Conservation (phyloP, 2,329 filamentous ascomycete genomes). For the Samsoniella hepiali region DNA sequence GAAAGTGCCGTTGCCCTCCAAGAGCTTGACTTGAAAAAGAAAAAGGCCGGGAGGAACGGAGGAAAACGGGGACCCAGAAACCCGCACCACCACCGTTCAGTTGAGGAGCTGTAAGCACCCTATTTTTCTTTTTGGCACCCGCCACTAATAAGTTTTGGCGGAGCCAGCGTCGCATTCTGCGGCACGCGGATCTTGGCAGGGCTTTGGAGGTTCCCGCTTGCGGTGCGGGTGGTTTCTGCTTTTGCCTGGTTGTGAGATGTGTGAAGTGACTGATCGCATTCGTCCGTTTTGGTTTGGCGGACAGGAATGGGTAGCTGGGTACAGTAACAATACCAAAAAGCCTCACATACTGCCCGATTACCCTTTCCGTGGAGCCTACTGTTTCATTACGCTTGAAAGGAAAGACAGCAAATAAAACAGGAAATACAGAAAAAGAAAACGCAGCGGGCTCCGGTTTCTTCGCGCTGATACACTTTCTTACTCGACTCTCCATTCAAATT, state of each 20-base stretch:
- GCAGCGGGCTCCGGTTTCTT: too few species aligned
- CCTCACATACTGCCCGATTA: too few species aligned
- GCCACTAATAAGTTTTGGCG: background rate
- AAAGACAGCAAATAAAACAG: too few species aligned
- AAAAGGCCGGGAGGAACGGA: background rate
- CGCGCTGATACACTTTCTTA: too few species aligned
- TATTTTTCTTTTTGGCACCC: background rate
- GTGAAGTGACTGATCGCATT: background rate
- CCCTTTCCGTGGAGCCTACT: too few species aligned
- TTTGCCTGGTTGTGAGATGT: too few species aligned
- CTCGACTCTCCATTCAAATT: too few species aligned
- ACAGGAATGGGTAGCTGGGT: too few species aligned
- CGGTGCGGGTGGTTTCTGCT: background rate
- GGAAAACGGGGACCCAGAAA: background rate
- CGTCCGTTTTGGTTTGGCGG: background rate
- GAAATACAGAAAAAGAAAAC: too few species aligned
- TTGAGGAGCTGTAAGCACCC: background rate
- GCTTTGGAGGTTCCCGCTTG: background rate
- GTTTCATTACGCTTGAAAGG: too few species aligned
- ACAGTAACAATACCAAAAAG: too few species aligned
- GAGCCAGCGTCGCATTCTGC: conserved; percentile 12
- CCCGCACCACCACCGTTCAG: background rate
- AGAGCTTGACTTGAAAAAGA: background rate
- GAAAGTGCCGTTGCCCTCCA: too few species aligned
- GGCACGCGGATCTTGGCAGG: conserved; percentile 13